A percentile compares a stretch with the other conserved stretches of the same genome.
Conservation (phyloP, 2,329 filamentous ascomycete genomes). For the Cordyceps cateniannulata region DNA sequence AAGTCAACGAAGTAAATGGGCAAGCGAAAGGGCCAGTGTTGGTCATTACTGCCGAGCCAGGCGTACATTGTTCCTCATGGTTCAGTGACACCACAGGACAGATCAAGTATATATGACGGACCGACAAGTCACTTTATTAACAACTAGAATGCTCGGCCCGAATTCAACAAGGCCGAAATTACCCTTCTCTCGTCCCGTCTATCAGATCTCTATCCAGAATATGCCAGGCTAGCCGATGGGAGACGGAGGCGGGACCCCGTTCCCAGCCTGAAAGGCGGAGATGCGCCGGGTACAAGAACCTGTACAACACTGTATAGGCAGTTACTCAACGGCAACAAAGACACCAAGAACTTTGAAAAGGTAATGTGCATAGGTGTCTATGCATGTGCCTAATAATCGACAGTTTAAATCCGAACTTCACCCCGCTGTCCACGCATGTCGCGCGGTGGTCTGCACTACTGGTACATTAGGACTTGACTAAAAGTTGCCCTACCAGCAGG, state of each 20-base stretch:
- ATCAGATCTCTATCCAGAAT: not conserved
- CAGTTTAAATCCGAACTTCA: not conserved
- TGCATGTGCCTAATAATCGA: not conserved
- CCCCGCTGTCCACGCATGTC: not conserved
- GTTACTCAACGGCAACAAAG: not conserved
- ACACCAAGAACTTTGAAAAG: not conserved
- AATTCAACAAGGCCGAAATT: no score
- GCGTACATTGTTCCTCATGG: no score
- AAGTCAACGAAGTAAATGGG: no score
- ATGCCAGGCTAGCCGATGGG: not conserved
- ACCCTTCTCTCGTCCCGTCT: no score
- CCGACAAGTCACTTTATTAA: no score
- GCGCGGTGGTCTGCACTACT: no score
- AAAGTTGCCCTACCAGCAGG: not conserved
- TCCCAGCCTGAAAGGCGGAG: not conserved
- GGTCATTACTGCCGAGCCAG: no score
- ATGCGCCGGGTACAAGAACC: slow-evolving; percentile 1
- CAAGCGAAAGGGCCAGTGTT: no score
- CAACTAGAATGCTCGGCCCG: no score
- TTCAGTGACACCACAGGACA: no score
- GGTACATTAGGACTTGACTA: no score
- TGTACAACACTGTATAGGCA: not conserved
- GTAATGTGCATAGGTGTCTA: not conserved
- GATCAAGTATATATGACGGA: no score
- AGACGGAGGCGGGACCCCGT: slow-evolving; percentile 6